Percentiles rank a stretch among this genome's conserved stretches.
Evolutionary conservation across 2,329 filamentous ascomycete genomes (phyloP).

Genomic region (Aspergillus calidoustus): DNA sequence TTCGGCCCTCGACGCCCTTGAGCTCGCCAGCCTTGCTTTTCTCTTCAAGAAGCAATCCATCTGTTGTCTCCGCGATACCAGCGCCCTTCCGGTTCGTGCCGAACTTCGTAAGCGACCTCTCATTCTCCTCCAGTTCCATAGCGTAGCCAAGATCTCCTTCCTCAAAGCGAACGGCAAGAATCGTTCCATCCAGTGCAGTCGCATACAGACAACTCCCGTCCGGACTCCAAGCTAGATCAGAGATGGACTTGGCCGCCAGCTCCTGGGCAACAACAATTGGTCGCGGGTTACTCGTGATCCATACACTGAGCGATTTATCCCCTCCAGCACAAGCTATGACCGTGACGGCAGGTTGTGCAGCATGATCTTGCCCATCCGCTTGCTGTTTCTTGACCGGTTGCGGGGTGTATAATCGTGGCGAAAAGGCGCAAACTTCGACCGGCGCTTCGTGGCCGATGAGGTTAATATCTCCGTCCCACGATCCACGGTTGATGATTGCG

Average conservation of each 20-base stretch:
- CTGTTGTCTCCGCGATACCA: conserved; percentile 90
- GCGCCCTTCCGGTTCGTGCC: conserved; percentile 85
- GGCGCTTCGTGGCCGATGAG: conserved; percentile 96
- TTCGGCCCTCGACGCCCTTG: conserved; percentile 86
- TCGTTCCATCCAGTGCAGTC: conserved; percentile 86
- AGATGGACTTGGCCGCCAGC: conserved; percentile 86
- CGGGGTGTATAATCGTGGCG: conserved; percentile 81
- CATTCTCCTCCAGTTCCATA: conserved; percentile 83
- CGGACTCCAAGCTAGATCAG: conserved; percentile 91
- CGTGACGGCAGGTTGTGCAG: conserved; percentile 67
- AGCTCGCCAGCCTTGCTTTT: conserved; percentile 90
- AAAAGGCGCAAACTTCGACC: conserved; percentile 96
- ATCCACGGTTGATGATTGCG: conserved; percentile 88
- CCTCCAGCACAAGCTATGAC: conserved; percentile 97
- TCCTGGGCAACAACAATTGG: conserved; percentile 91
- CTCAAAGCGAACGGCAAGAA: conserved; percentile 80
- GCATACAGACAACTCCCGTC: conserved; percentile 86
- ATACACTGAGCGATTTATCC: conserved; percentile 93
- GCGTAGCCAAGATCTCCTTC: conserved; percentile 88
- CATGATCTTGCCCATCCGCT: conserved; percentile 45
- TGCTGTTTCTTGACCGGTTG: conserved; percentile 63
- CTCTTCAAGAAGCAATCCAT: conserved; percentile 84
- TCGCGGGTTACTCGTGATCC: conserved; percentile 94
- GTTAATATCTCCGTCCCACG: conserved; percentile 97
- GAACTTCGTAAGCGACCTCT: conserved; percentile 90